A percentile compares a stretch with the other conserved stretches of the same genome.
Evolutionary conservation across 768 basidiomycete genomes (phyloP).

Genomic region (Tremella fuciformis): DNA sequence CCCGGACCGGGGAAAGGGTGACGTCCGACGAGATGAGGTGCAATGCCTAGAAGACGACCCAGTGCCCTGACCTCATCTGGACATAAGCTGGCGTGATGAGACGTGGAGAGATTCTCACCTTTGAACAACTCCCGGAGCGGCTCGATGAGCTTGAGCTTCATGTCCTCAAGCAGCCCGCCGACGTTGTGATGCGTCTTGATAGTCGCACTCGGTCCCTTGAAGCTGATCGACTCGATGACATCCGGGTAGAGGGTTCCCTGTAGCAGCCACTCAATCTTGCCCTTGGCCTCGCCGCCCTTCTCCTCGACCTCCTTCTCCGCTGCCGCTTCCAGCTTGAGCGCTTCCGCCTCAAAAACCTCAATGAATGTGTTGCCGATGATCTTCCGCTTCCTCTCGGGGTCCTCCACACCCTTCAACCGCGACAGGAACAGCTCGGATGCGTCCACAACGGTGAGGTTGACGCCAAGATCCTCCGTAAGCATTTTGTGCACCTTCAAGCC

Average conservation of each 20-base stretch:
- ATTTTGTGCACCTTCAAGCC: conserved; percentile 85
- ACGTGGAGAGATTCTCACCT: conserved; percentile 58
- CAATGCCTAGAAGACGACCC: conserved; percentile 85
- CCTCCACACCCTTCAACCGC: conserved; percentile 83
- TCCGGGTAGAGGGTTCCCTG: conserved; percentile 99
- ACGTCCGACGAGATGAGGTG: conserved; percentile 85
- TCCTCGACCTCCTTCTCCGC: conserved; percentile 70
- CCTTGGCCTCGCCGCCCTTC: conserved; percentile 68
- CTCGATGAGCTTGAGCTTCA: conserved; percentile 98
- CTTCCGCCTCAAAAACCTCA: conserved; percentile 94
- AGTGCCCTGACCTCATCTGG: conserved; percentile 92
- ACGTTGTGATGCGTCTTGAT: conserved; percentile 99
- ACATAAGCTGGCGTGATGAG: not conserved
- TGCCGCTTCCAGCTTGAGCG: conserved; percentile 75
- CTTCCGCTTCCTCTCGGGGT: conserved; percentile 94
- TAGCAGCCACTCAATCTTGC: conserved; percentile 91
- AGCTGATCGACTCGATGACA: conserved; percentile 98
- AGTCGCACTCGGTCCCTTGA: conserved; percentile 97
- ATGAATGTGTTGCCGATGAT: conserved; percentile 99
- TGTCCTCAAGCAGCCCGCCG: conserved; percentile 89
- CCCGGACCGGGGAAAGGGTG: conserved; percentile 99
- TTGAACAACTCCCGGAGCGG: conserved; percentile 97
- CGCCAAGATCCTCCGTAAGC: conserved; percentile 88
- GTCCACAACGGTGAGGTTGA: conserved; percentile 93
- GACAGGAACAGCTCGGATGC: conserved; percentile 90